Evolutionary conservation across 306 rosid genomes (phyloP), one percentile per base, ranked within the genome.

Genomic region (Quercus parvula): DNA sequence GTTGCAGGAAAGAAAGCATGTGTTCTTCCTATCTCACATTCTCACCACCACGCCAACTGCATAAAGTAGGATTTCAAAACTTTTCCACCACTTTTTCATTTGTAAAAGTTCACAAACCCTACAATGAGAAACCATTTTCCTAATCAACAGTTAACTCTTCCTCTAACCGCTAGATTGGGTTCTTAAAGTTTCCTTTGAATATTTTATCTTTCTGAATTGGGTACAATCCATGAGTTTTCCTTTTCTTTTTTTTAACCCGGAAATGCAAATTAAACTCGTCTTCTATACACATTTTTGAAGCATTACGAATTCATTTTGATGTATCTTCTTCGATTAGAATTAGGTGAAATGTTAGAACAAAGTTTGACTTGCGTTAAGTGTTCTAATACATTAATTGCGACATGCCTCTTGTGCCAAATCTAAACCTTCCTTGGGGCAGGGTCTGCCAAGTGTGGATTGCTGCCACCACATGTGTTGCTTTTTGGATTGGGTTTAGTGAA

Each of bases 41-140:
- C 24, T 24, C 59, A 49, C 19, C 75, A 30, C 76, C 76, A 73
- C 61, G 41, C 76, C 76, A 25, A 73, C 76, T 27, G 33, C 63
- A 35, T 67, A 67, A 33, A 67, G 49, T 8, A 33, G 49, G 49
- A 17, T 67, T 67, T 18, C 72, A 19, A 6, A n/a, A n/a, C 72
- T 68, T 68, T 33, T 68, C 54, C 1, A n/a, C 24, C 38, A 24
- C 72, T 68, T 68, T 35, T n/a, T 49, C 2, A 35, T 35, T 35
- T 67, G 6, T 33, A 67, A 66, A 31, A 10, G 49, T 66, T 20
- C 49, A 66, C 46, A 17, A 17, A 17, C 20, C 49, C 70, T 15
- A 30, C 70, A 14, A 27, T 30, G 10, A 27, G 38, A 3, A 30
- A 28, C 20, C 44, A 41, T 31, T 66, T 18, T 31, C 20, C 24